Conservation (phyloP, 352 stramenopile genomes). For the Phytophthora idaei region DNA sequence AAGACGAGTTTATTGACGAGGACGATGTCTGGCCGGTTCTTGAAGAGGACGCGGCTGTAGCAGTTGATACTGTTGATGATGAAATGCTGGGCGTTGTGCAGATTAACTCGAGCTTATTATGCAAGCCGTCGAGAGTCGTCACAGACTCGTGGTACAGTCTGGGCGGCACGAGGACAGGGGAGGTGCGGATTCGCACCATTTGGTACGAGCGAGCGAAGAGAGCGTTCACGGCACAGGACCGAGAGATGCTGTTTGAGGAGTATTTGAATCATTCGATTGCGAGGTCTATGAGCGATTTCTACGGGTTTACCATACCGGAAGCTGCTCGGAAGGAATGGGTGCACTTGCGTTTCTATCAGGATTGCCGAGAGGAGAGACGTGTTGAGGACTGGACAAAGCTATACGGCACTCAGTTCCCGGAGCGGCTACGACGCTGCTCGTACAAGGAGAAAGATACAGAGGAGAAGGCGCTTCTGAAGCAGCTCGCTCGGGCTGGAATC, state of each 20-base stretch:
- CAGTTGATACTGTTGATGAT: conserved; percentile 31
- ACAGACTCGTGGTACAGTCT: conserved; percentile 73
- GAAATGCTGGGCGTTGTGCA: conserved; percentile 62
- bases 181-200: conserved; percentile 72
- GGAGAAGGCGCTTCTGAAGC: conserved; percentile 40
- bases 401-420: conserved; percentile 56
- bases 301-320: conserved; percentile 69
- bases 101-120: conserved; percentile 49
- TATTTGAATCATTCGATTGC: conserved; percentile 31
- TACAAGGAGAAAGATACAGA: conserved; percentile 39
- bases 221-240: conserved; percentile 26
- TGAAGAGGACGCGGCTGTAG: conserved; percentile 15
- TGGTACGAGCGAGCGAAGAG: conserved; percentile 35
- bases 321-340: conserved; percentile 46
- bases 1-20: conserved; percentile 25
- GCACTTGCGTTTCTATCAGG: conserved; percentile 74
- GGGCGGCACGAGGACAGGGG: conserved; percentile 50
- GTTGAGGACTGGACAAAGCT: conserved; percentile 64
- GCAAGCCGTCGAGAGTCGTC: conserved; percentile 36
- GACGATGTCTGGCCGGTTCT: conserved; percentile 22
- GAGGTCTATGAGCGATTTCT: conserved; percentile 55
- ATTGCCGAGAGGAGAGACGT: conserved; percentile 73
- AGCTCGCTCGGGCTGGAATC: conserved; percentile 57
- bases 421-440: conserved; percentile 35
- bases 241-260: conserved; percentile 49